These are phyloP conservation scores for Colletotrichum sp. DNA, from an alignment of 2,329 filamentous ascomycete genomes.

Conservation along the genomic window DNA sequence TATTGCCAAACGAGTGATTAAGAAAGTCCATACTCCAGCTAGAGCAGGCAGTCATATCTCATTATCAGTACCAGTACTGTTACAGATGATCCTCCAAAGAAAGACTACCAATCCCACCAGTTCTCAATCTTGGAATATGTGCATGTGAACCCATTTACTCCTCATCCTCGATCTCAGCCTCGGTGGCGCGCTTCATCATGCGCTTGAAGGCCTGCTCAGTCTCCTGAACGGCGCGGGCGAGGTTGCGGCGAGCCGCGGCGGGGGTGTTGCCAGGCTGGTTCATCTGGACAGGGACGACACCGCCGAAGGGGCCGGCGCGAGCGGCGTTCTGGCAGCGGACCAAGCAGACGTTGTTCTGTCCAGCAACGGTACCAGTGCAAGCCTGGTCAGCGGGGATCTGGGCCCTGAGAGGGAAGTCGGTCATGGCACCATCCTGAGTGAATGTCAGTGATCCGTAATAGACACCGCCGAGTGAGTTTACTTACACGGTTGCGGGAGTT, in stretches of 20 bases:
- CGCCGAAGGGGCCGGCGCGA: slow-evolving; percentile 61
- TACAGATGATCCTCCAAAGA: slow-evolving; percentile 3
- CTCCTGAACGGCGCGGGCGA: slow-evolving; percentile 14
- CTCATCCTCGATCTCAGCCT: slow-evolving; percentile 8
- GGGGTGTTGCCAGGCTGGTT: slow-evolving; percentile 9
- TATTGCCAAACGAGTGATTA: background rate
- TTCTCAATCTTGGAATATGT: slow-evolving; percentile 15
- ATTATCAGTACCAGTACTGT: slow-evolving; percentile 22
- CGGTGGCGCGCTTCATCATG: slow-evolving; percentile 26
- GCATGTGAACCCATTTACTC: slow-evolving; percentile 12
- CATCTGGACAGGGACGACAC: slow-evolving; percentile 35
- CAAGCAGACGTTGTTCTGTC: slow-evolving; percentile 61
- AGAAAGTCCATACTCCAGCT: slow-evolving; percentile 17
- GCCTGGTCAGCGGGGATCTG: slow-evolving; percentile 53
- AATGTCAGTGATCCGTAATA: background rate
- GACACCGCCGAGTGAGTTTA: background rate
- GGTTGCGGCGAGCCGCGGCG: slow-evolving; percentile 17
- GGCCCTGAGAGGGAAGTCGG: slow-evolving; percentile 54
- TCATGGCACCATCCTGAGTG: slow-evolving; percentile 36
- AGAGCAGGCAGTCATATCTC: slow-evolving; percentile 20
- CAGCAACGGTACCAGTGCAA: slow-evolving; percentile 63
- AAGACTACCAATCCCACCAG: slow-evolving; percentile 1
- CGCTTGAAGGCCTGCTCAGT: slow-evolving; percentile 21
- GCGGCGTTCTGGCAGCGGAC: slow-evolving; percentile 63
- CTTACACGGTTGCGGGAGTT: slow-evolving; percentile 48